Percentiles rank a stretch among this genome's conserved stretches.
These are phyloP conservation scores for Vaccinium macrocarpon DNA, from an alignment of 148 eudicot genomes.

Conservation along the genomic window DNA sequence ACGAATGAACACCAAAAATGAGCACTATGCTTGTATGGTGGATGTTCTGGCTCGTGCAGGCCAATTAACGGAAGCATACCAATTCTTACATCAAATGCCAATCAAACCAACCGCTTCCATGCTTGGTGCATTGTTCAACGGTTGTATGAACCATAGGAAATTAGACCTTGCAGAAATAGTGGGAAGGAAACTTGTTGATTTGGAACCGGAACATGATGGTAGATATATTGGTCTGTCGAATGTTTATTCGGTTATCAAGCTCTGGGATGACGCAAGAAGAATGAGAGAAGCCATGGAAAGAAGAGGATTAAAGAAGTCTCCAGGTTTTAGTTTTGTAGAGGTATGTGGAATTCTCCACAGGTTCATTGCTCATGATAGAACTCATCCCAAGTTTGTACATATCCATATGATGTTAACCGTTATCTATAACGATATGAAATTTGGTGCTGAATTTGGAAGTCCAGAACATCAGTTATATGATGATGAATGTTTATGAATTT, in stretches of 20 bases:
- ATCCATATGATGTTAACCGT: constrained; percentile 47
- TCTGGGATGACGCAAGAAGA: constrained; percentile 69
- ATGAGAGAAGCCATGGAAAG: constrained; percentile 74
- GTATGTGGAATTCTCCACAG: constrained; percentile 53
- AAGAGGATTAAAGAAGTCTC: constrained; percentile 76
- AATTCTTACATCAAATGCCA: constrained; percentile 58
- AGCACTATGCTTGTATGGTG: constrained; percentile 89
- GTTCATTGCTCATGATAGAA: constrained; percentile 79
- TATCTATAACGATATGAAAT: constrained; percentile 46
- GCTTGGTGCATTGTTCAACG: constrained; percentile 76
- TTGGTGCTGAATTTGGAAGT: constrained; percentile 25
- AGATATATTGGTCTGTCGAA: constrained; percentile 85
- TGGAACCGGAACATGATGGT: constrained; percentile 85
- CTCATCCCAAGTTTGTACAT: constrained; percentile 49
- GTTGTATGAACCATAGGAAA: constrained; percentile 69
- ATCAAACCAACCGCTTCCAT: constrained; percentile 59
- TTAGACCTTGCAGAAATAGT: constrained; percentile 70
- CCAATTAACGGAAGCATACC: constrained; percentile 56
- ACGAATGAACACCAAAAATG: constrained; percentile 55
- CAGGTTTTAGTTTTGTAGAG: constrained; percentile 81
- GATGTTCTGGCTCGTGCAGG: constrained; percentile 87
- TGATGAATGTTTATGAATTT: not conserved
- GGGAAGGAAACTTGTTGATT: constrained; percentile 72
- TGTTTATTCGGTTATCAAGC: constrained; percentile 62
- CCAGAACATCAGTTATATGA: constrained; percentile 14